Base-by-base conservation (phyloP, 1,284 basidiomycete genomes). In the Ganoderma lucidum region DNA sequence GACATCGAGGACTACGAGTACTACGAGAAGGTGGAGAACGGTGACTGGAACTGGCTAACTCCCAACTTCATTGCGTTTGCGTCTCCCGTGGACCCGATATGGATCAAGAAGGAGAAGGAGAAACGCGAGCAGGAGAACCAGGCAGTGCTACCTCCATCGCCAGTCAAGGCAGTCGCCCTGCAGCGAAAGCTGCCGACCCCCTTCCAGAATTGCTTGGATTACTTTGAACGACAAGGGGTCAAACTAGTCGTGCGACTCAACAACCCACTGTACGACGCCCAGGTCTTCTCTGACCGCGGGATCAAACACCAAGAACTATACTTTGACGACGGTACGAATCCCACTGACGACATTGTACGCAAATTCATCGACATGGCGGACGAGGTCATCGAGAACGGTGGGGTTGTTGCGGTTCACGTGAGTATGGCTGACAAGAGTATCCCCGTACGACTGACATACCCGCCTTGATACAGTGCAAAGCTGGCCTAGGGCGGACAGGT, bases 241-340 rank as follows among this genome's bases (percentile, higher is more conserved):
- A 94, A 94, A 79, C 85, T 98, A n/a, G 96, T 99, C 51, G 92
- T 99, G 44, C 91, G 98, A 63, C 84, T 99, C 58, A 99, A 99
- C 80, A 97, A 97, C 74, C 90, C 96, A 75, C 86, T 99, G 30
- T 99, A 99, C 81, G 96, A 99, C 81, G 88, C 90, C 67, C 83
- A 87, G 65, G 88, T 93, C 12, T 99, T 99, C 81, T 78, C 92
- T 73, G 92, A 96, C 74, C 88, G 88, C 51, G 96, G 96, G 3
- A 96, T 99, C 76, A 90, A 93, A 71, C 97, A 99, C 77, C 85
- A 91, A 79, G 96, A 96, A 75, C 85, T 99, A 77, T 99, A 98
- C 82, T 99, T 98, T 78, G 97, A 99, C 81, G 97, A 99, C 78
- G 97, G 97, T n/a, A 96, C 95, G 39, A 98, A 97, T 79, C 97